phyloP scores from a whole-genome alignment of 768 basidiomycete genomes.

The Podaxis sp. region DNA sequence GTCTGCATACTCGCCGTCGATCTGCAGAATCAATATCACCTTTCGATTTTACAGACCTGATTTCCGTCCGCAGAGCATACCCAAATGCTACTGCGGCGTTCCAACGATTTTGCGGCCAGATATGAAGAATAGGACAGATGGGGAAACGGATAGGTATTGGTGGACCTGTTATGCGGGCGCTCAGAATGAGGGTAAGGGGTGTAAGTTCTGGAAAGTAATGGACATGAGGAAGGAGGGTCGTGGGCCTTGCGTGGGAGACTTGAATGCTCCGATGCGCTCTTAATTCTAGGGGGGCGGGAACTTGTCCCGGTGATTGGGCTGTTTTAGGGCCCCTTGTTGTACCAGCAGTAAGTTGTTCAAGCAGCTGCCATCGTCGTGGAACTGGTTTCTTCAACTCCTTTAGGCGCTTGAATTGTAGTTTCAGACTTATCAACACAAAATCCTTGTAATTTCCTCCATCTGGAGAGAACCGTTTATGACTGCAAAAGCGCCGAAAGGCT shows the following conservation, averaged over 20 bases:
- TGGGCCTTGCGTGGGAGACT: constrained; percentile 39
- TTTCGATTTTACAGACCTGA: constrained; percentile 88
- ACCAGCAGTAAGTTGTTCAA: neutral
- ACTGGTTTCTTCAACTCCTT: neutral
- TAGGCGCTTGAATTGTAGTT: neutral
- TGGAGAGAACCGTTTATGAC: neutral
- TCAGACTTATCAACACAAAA: neutral
- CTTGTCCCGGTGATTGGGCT: neutral
- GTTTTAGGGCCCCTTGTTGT: neutral
- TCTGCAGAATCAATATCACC: constrained; percentile 80
- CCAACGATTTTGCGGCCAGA: constrained; percentile 73
- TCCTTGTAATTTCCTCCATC: neutral
- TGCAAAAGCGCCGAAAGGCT: neutral
- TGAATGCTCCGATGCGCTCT: neutral
- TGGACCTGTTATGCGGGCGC: constrained; percentile 81
- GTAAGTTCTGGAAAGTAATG: constrained; percentile 72
- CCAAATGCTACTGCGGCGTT: constrained; percentile 71
- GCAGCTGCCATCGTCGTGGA: neutral
- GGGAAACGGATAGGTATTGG: constrained; percentile 65
- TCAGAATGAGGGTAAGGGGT: constrained; percentile 84
- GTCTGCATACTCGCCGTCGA: constrained; percentile 38
- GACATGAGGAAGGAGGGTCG: constrained; percentile 69
- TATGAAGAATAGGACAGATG: constrained; percentile 70
- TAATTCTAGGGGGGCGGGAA: neutral
- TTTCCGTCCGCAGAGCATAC: constrained; percentile 63